Conservation (phyloP, 805 yeast species). For the Suhomyces prunicola region DNA sequence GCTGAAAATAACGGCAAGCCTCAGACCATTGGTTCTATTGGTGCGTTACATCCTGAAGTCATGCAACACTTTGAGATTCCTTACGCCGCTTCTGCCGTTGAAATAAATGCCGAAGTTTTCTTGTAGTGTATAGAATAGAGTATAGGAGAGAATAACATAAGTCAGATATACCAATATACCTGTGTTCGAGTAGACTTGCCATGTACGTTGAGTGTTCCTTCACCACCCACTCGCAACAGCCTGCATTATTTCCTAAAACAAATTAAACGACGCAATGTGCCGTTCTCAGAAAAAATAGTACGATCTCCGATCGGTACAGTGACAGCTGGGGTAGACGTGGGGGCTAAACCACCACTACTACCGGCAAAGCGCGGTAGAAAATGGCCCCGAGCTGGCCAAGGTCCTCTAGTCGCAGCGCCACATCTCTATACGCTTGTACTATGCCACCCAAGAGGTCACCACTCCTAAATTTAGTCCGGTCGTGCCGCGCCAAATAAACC, state of each 20-base stretch:
- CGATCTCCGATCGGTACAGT: background rate
- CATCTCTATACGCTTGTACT: background rate
- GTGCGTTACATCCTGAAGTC: slow-evolving; percentile 95
- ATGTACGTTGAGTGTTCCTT: too few relatives aligned
- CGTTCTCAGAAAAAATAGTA: too few relatives aligned
- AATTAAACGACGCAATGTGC: too few relatives aligned
- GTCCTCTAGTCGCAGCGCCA: background rate
- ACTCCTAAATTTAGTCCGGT: background rate
- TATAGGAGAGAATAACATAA: too few relatives aligned
- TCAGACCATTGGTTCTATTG: slow-evolving; percentile 73
- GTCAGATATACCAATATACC: too few relatives aligned
- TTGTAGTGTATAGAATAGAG: slow-evolving; percentile 39
- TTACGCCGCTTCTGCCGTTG: slow-evolving; percentile 88
- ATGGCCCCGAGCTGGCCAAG: background rate
- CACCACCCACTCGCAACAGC: too few relatives aligned
- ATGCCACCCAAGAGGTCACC: background rate
- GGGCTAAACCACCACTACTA: background rate
- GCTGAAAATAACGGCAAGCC: slow-evolving; percentile 54
- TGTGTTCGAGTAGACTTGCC: too few relatives aligned
- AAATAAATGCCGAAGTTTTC: slow-evolving; percentile 85
- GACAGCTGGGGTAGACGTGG: background rate
- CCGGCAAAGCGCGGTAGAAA: background rate
- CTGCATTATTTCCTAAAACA: too few relatives aligned
- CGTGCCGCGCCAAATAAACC: background rate
- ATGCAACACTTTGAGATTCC: slow-evolving; percentile 84